Base-by-base conservation (phyloP, 371 early-diverging fungal species). In the Chytridiales sp. region DNA sequence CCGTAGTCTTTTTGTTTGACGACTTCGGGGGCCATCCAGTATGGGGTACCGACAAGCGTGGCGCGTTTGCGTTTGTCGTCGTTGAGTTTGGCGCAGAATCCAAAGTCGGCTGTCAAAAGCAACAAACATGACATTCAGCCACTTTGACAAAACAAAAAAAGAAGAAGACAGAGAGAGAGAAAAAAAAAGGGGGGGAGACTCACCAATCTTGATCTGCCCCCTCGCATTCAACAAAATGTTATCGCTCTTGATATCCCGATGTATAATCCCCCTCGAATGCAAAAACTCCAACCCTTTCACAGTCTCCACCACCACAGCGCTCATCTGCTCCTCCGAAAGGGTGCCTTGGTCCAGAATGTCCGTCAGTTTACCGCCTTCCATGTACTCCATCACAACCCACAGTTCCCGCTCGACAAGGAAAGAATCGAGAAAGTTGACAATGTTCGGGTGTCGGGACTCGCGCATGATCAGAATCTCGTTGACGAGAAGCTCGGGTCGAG, bases 361-460 rank as follows among this genome's bases (percentile, higher is more conserved):
- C 5, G 96, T 98, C 72, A 98, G 74, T 9, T 96, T 86, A 32
- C 98, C 98, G 30, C 95, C 97, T 71, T 96, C 95, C 97, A 98
- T 98, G 76, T 88, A 94, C 76, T 98, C 98, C 94, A 98, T 94
- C 26, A 98, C 88, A 6, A 98, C 95, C 98, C 98, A 98, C 50
- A 98, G 32, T 34, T 95, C 96, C 41, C 51, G 78, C 58, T 82
- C 83, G 44, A 92, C 83, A 60, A 97, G 72, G 79, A 88, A 97
- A 3, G 89, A 79, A 72, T 96, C 95, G 31, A 94, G 76, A 69
- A 85, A 96, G 73, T 93, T 93, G 67, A 97, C 94, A 77, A 97
- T 93, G 73, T 96, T 97, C 44, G 88, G 85, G 76, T 97, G 95
- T 49, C 86, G 87, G 13, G 89, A 87, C 73, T 93, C 95, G 72